A percentile compares a stretch with the other conserved stretches of the same genome.
Conservation (phyloP, 2,329 filamentous ascomycete species). For the Fusarium austroafricanum region DNA sequence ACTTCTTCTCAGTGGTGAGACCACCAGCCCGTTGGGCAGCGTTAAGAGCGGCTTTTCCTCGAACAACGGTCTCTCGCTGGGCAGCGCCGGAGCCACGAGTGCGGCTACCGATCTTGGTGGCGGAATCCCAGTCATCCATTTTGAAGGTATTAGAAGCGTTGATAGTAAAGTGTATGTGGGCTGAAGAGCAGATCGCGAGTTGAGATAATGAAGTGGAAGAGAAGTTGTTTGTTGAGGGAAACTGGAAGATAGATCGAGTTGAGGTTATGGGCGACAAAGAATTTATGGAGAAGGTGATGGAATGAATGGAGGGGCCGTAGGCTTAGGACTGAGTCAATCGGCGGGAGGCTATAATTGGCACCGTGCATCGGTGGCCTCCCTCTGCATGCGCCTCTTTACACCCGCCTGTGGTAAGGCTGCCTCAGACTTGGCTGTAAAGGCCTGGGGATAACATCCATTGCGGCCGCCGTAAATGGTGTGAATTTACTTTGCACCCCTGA, state of each 20-base stretch:
- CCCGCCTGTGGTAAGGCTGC: conserved; percentile 23
- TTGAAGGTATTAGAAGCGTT: conserved; percentile 57
- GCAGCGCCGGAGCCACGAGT: conserved; percentile 73
- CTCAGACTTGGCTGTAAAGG: background rate
- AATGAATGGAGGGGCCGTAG: conserved; percentile 45
- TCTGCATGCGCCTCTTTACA: conserved; percentile 23
- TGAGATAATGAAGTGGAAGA: background rate
- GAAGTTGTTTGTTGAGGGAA: conserved; percentile 30
- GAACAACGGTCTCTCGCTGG: conserved; percentile 87
- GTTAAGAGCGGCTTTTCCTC: conserved; percentile 85
- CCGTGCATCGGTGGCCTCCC: conserved; percentile 39
- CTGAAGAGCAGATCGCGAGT: background rate
- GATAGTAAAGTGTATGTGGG: conserved; percentile 21
- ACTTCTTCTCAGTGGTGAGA: conserved; percentile 92
- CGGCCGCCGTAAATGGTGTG: background rate
- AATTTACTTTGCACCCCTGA: conserved; percentile 30
- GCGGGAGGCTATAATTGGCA: conserved; percentile 45
- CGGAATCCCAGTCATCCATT: conserved; percentile 83
- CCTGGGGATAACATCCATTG: conserved; percentile 15
- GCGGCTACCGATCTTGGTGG: conserved; percentile 95
- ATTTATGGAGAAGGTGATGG: conserved; percentile 49
- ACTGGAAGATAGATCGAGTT: conserved; percentile 37
- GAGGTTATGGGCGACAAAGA: conserved; percentile 36
- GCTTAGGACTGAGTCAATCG: conserved; percentile 53
- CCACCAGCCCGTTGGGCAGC: conserved; percentile 85